Base-by-base conservation (phyloP, 306 rosid species). In the Prunus mongolica region DNA sequence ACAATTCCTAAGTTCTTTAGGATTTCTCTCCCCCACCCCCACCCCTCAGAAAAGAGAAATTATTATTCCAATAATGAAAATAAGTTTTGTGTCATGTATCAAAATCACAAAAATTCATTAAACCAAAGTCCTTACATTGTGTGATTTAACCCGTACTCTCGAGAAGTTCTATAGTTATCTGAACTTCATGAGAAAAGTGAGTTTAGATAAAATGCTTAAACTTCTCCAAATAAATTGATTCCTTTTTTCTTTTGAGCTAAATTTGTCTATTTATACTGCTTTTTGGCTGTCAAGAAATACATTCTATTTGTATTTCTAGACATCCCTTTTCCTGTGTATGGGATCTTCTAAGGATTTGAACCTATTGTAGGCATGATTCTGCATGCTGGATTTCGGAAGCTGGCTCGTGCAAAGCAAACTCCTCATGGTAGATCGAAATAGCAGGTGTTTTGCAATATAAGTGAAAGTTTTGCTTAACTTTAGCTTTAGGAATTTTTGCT, bases 331-430 rank as follows among this genome's bases (percentile, higher is more conserved):
- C 54, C 46, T 56, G 30, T 15, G 44, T 41, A 50, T 69, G 49
- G 18, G 24, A 15, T 24, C n/a, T 54, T 82, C 67, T 77, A 28
- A 76, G 69, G 68, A 18, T 79, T 65, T 54, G 47, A 61, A 76
- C 46, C 18, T 18, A 63, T 32, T 78, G 78, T 38, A 95, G 98
- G 84, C 61, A 75, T 88, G 91, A 78, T 92, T 72, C 50, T 90
- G 65, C 98, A 95, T 65, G 96, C 97, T 34, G 93, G 93, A 41
- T 95, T 95, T 55, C 91, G 97, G 73, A 95, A 89, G 76, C 79
- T 94, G 79, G 76, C 92, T 76, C 90, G 89, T 24, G 81, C 84
- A 16, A 92, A 80, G 88, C 97, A 86, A 58, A 76, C 87, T 74
- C 74, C 87, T 32, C 60, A 60, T 1, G 82, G 82, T 41, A 86